Base-by-base conservation (phyloP, 139 green algal species). In the Astrephomene gubernaculifera region DNA sequence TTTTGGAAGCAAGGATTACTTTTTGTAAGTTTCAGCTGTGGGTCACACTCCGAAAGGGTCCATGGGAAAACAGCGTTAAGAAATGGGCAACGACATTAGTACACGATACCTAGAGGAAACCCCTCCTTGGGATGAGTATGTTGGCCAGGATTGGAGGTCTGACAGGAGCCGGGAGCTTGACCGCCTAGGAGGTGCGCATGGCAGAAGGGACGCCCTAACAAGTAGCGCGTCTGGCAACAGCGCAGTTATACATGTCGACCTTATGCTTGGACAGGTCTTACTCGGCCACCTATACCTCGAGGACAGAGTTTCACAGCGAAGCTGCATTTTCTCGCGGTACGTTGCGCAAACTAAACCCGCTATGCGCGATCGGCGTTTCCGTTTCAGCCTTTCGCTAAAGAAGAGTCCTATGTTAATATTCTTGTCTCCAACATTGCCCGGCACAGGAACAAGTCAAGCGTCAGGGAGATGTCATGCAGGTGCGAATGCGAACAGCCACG, bases 401-500 rank as follows among this genome's bases (percentile, higher is more conserved):
- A n/a, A n/a, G n/a, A n/a, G n/a, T n/a, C n/a, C n/a, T n/a, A n/a
- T n/a, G n/a, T n/a, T n/a, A n/a, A n/a, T n/a, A n/a, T n/a, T n/a
- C n/a, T n/a, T n/a, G n/a, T n/a, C n/a, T n/a, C n/a, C n/a, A n/a
- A n/a, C n/a, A n/a, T n/a, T n/a, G n/a, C n/a, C n/a, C n/a, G 14
- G 39, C 29, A 29, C 76, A 83, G 76, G 79, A 79, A 14, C 35
- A 57, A 69, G 65, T 86, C 2, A 86, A 86, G 35, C 60, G 61
- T 29, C 79, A 86, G 36, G 79, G 79, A 24, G 79, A 86, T 86
- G 79, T 79, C 33, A 86, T 86, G 79, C 79, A 86, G 78, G 75
- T 73, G n/a, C 1, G 73, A n/a, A n/a, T n/a, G n/a, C n/a, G n/a
- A n/a, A n/a, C n/a, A n/a, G n/a, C n/a, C n/a, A n/a, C n/a, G n/a